Evolutionary conservation across 2,329 filamentous ascomycete species (phyloP).

Genomic region (Orbilia blumenaviensis): DNA sequence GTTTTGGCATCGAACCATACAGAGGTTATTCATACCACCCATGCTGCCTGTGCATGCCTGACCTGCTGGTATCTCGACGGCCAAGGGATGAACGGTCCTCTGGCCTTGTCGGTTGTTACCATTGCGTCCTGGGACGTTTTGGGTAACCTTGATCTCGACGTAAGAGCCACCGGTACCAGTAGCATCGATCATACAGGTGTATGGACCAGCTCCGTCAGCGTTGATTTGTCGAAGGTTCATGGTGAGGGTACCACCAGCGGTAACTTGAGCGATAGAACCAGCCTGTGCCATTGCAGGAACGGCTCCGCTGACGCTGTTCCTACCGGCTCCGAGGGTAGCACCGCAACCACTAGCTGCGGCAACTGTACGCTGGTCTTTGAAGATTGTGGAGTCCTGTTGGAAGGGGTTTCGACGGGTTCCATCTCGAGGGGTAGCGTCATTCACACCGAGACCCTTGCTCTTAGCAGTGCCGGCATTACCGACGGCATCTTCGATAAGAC

Average conservation of each 20-base stretch:
- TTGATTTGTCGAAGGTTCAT: conserved; percentile 68
- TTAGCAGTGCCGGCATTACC: conserved; percentile 68
- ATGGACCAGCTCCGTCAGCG: conserved; percentile 62
- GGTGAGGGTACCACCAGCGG: conserved; percentile 67
- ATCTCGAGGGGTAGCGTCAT: conserved; percentile 69
- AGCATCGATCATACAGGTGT: conserved; percentile 72
- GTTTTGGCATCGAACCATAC: conserved; percentile 72
- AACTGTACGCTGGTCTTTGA: conserved; percentile 59
- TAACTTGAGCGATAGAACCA: conserved; percentile 65
- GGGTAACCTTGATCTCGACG: conserved; percentile 18
- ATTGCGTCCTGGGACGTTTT: conserved; percentile 28
- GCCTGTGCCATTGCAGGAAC: conserved; percentile 24
- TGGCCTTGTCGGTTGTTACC: conserved; percentile 17
- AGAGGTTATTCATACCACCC: conserved; percentile 69
- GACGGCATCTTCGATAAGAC: conserved; percentile 69
- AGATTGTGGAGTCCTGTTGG: conserved; percentile 72
- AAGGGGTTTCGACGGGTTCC: conserved; percentile 70
- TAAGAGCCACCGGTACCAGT: conserved; percentile 67
- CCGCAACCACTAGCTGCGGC: conserved; percentile 65
- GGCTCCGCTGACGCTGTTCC: conserved; percentile 64
- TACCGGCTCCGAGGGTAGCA: conserved; percentile 68
- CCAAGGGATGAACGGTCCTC: conserved; percentile 11
- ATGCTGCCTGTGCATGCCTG: conserved; percentile 68
- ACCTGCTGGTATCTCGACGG: conserved; percentile 22
- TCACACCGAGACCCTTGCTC: conserved; percentile 65